Evolutionary conservation across 176 grass and related monocot species (phyloP).

Genomic region (Musa acuminata): DNA sequence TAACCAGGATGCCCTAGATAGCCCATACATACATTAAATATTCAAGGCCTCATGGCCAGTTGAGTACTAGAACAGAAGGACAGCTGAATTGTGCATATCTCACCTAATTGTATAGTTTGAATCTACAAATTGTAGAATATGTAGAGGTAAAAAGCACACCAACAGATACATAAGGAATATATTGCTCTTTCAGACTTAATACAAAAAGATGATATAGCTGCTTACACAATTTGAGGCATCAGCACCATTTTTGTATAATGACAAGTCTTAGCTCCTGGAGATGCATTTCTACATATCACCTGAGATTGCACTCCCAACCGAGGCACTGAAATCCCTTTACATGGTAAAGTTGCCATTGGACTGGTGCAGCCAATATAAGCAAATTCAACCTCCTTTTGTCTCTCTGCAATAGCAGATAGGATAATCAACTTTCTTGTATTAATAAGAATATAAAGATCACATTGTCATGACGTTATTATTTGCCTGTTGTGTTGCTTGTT

Average conservation of each 20-base stretch:
- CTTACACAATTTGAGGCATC: conserved; percentile 39
- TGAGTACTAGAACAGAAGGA: background rate
- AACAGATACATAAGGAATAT: conserved; percentile 2
- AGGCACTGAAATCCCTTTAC: conserved; percentile 43
- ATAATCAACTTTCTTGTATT: background rate
- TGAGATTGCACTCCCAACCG: conserved; percentile 47
- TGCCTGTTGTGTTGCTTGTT: background rate
- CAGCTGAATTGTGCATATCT: background rate
- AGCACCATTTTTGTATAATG: conserved; percentile 23
- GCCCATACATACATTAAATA: background rate
- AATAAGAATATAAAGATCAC: background rate
- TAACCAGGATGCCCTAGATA: background rate
- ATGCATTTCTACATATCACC: conserved; percentile 17
- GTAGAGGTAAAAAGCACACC: background rate
- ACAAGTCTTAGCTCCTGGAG: conserved; percentile 15
- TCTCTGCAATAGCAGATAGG: conserved; percentile 3
- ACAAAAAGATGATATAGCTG: background rate
- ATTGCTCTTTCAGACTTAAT: background rate
- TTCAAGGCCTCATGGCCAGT: background rate
- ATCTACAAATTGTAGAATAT: background rate
- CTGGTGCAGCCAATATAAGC: background rate
- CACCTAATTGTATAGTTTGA: background rate
- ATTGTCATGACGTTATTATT: background rate
- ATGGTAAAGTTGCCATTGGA: conserved; percentile 45
- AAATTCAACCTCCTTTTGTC: background rate